A percentile compares a stretch with the other conserved stretches of the same genome.
These are phyloP conservation scores for Phialophora expanda DNA, from an alignment of 2,329 filamentous ascomycete genomes.

Conservation along the genomic window DNA sequence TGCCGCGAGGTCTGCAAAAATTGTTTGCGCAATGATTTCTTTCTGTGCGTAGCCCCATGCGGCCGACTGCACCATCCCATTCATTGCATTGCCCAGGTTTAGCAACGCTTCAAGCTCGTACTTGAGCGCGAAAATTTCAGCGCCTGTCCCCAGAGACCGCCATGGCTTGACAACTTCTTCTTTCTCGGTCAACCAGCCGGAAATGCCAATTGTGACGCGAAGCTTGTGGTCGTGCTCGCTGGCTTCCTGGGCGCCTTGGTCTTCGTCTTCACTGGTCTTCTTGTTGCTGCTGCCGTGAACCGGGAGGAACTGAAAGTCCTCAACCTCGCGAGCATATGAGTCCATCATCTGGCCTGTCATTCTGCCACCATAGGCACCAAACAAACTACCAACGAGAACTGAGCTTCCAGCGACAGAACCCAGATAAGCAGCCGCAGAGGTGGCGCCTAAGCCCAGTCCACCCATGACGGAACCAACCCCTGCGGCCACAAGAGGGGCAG, in stretches of 20 bases:
- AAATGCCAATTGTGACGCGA: conserved; percentile 80
- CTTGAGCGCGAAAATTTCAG: conserved; percentile 80
- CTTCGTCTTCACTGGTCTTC: conserved; percentile 53
- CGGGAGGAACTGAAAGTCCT: conserved; percentile 86
- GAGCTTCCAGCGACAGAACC: conserved; percentile 80
- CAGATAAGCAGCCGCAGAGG: conserved; percentile 76
- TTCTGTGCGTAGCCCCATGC: conserved; percentile 79
- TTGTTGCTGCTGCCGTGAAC: conserved; percentile 59
- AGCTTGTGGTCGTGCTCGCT: conserved; percentile 64
- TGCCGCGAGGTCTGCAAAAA: conserved; percentile 70
- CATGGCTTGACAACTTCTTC: conserved; percentile 78
- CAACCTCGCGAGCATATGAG: conserved; percentile 80
- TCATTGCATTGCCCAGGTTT: conserved; percentile 78
- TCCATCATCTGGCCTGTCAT: conserved; percentile 89
- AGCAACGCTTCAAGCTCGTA: conserved; percentile 81
- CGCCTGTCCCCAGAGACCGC: conserved; percentile 72
- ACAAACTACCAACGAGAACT: conserved; percentile 79
- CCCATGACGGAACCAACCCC: conserved; percentile 80
- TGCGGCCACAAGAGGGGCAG: conserved; percentile 75
- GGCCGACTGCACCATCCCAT: conserved; percentile 75
- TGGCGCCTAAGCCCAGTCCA: conserved; percentile 74
- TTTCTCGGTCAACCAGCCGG: conserved; percentile 77
- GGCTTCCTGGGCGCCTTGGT: conserved; percentile 50
- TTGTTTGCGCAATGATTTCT: conserved; percentile 75
- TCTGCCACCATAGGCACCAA: conserved; percentile 85